Evolutionary conservation across 2,329 filamentous ascomycete genomes (phyloP), one percentile per base, ranked within the genome.

Genomic region (Fonsecaea erecta): DNA sequence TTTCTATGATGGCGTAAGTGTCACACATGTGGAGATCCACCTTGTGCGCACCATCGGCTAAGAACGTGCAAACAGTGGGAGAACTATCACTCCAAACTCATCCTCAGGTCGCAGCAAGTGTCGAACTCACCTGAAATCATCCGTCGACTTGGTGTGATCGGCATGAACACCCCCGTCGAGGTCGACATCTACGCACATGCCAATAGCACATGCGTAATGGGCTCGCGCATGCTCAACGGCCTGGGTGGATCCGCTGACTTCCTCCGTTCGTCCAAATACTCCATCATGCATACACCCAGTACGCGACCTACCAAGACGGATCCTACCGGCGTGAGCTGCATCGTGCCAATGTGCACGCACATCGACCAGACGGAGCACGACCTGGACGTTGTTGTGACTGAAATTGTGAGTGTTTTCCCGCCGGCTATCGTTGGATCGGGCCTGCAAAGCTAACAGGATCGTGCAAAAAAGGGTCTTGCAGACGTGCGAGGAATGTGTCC

Each of bases 171-270:
- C 0, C 92, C 92, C 24, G 91, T 96, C 53, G 93, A 96, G 80
- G 92, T 96, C 16, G 93, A 96, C 79, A 96, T 96, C 74, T 96
- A 96, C 80, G 93, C 92, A 1, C 92, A 96, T 80, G 93, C 93
- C 73, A 97, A 96, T 86, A 89, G 85, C 67, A 96, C 92, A 61
- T 93, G 90, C 75, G 92, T 96, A 24, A 92, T 95, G 88, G 92
- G 93, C 69, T 89, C 85, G 67, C 88, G 93, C 63, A 95, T 94
- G 90, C 84, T 95, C 66, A 94, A 94, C 81, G 91, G 91, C 11
- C 86, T 95, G 6, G 91, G 91, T 56, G 91, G 91, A 3, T 90
- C 87, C 1, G 91, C 91, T 59, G 91, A 95, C 75, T 95, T 95
- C 84, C 82, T 95, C 64, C 87, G 91, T 64, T 87, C 81, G 72